These are phyloP conservation scores for Flagelloscypha sp. DNA, from an alignment of 768 basidiomycete genomes.

Conservation along the genomic window DNA sequence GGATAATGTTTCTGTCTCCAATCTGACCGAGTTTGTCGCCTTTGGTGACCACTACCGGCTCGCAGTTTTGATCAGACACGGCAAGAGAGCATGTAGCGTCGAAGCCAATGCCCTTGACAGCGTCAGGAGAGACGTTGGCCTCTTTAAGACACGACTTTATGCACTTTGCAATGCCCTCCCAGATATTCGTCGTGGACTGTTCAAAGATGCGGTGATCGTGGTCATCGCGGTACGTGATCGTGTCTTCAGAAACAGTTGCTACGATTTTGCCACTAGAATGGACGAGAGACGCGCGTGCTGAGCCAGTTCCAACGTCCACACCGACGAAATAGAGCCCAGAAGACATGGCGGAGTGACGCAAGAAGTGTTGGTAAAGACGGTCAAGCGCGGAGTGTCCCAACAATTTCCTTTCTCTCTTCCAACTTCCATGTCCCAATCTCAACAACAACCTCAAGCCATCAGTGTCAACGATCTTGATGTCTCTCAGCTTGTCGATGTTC, in stretches of 20 bases:
- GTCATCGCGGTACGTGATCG: conserved; percentile 78
- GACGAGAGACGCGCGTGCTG: conserved; percentile 80
- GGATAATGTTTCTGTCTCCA: conserved; percentile 78
- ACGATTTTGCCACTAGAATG: conserved; percentile 57
- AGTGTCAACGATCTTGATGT: conserved; percentile 79
- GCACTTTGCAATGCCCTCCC: conserved; percentile 57
- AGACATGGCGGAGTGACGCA: conserved; percentile 31
- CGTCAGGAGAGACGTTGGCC: conserved; percentile 43
- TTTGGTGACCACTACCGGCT: conserved; percentile 67
- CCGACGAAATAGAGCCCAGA: conserved; percentile 53
- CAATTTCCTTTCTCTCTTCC: too few species aligned
- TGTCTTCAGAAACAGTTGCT: conserved; percentile 75
- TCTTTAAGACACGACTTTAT: conserved; percentile 55
- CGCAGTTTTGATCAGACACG: conserved; percentile 66
- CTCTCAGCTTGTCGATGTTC: conserved; percentile 80
- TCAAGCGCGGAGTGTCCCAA: too few species aligned
- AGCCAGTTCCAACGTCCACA: conserved; percentile 88
- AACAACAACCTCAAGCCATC: conserved; percentile 66
- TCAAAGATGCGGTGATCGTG: conserved; percentile 91
- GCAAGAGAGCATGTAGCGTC: conserved; percentile 97
- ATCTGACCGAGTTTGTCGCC: conserved; percentile 52
- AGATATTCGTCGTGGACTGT: conserved; percentile 88
- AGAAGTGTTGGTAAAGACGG: too few species aligned
- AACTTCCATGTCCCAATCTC: too few species aligned
- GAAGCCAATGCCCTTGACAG: conserved; percentile 84